Evolutionary conservation across 208 protist genomes (phyloP).

Genomic region (Trypanosoma rangeli): DNA sequence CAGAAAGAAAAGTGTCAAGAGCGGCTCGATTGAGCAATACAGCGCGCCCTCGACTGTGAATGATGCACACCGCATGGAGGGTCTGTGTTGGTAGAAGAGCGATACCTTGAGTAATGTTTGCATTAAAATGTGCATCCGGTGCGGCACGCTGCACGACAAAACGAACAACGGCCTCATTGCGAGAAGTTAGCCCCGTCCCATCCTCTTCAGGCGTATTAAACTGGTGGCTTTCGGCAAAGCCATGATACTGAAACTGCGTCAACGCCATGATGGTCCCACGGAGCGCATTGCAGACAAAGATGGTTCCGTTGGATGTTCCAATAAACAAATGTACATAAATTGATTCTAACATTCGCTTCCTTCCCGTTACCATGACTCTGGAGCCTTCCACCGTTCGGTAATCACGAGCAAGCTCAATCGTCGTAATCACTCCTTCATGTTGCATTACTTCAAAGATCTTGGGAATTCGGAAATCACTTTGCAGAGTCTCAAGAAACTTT

Average conservation of each 20-base stretch:
- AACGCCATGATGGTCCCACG: conserved; percentile 70
- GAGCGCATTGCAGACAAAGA: conserved; percentile 80
- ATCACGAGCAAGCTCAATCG: conserved; percentile 56
- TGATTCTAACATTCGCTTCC: conserved; percentile 12
- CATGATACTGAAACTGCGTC: conserved; percentile 61
- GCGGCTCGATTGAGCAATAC: conserved; percentile 51
- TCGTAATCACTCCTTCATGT: conserved; percentile 71
- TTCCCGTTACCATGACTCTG: not conserved
- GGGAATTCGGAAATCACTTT: conserved; percentile 43
- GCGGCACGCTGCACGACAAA: conserved; percentile 44
- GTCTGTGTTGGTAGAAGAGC: not conserved
- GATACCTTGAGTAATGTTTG: conserved; percentile 20
- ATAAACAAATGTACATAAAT: conserved; percentile 83
- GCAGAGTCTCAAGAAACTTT: conserved; percentile 23
- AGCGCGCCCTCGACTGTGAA: conserved; percentile 63
- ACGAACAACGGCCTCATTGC: conserved; percentile 51
- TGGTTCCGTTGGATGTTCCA: conserved; percentile 77
- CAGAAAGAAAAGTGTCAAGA: conserved; percentile 60
- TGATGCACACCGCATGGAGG: conserved; percentile 47
- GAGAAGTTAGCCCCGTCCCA: not conserved
- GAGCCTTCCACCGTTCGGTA: not conserved
- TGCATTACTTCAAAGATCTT: conserved; percentile 61
- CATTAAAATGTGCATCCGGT: conserved; percentile 18
- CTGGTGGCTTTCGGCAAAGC: not conserved
- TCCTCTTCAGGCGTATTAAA: not conserved